Evolutionary conservation across 805 yeast species (phyloP).

Genomic region (Hanseniaspora mollemarum): DNA sequence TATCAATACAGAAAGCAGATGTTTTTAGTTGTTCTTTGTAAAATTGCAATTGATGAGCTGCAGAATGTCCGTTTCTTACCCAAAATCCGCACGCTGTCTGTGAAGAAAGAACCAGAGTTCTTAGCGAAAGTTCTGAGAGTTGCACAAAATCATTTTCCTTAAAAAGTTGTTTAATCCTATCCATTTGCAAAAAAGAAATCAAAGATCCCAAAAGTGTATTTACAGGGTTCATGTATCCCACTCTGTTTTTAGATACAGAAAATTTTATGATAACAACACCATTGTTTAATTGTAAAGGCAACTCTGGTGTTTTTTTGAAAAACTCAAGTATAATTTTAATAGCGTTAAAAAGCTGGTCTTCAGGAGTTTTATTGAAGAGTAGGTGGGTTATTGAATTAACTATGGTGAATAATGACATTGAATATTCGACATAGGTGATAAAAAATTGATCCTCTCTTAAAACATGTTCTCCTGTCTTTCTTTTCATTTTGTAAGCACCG

Average conservation of each 20-base stretch:
- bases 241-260: constrained; percentile 39
- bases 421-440: constrained; percentile 39
- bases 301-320: constrained; percentile 22
- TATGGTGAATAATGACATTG: constrained; percentile 36
- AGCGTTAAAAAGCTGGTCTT: constrained; percentile 25
- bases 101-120: constrained; percentile 48
- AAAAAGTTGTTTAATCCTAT: constrained; percentile 22
- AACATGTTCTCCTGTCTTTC: constrained; percentile 62
- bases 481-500: constrained; percentile 42
- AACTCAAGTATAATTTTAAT: constrained; percentile 31
- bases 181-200: constrained; percentile 26
- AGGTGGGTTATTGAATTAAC: constrained; percentile 32
- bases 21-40: constrained; percentile 39
- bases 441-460: constrained; percentile 44
- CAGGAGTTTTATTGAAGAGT: constrained; percentile 20
- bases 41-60: constrained; percentile 39
- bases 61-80: constrained; percentile 60
- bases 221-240: constrained; percentile 50
- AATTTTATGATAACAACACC: constrained; percentile 28
- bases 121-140: constrained; percentile 46
- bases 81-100: constrained; percentile 58
- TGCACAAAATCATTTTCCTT: constrained; percentile 32
- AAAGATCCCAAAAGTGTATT: constrained; percentile 42
- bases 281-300: constrained; percentile 23
- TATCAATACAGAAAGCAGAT: constrained; percentile 59